Percentiles rank a stretch among this genome's conserved stretches.
phyloP scores from a whole-genome alignment of 2,329 filamentous ascomycete genomes.

The Colletotrichum spinosum region DNA sequence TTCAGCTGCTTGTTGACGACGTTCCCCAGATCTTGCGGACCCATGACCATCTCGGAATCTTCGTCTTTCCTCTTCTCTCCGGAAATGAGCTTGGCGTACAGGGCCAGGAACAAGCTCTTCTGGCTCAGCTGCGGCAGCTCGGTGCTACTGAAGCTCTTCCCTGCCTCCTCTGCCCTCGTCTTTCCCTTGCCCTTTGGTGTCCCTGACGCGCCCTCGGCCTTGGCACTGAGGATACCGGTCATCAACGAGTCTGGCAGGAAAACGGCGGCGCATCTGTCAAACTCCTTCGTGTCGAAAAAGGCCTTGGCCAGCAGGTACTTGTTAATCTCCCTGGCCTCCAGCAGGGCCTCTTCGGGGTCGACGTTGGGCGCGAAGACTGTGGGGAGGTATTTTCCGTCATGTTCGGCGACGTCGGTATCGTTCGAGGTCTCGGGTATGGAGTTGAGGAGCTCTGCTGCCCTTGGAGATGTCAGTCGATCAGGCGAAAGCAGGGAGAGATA shows the following conservation, averaged over 20 bases:
- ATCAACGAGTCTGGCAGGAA: conserved; percentile 86
- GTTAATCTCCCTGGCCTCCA: conserved; percentile 84
- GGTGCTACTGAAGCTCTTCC: conserved; percentile 40
- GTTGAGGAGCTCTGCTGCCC: conserved; percentile 93
- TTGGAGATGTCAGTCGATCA: conserved; percentile 52
- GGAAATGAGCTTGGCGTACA: conserved; percentile 93
- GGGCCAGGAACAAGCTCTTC: conserved; percentile 89
- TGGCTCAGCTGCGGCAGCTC: conserved; percentile 77
- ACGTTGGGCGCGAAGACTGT: conserved; percentile 65
- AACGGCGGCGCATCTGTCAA: conserved; percentile 90
- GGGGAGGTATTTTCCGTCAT: conserved; percentile 54
- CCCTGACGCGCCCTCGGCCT: conserved; percentile 51
- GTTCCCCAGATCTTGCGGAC: conserved; percentile 87
- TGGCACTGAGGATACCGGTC: conserved; percentile 71
- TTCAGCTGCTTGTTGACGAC: conserved; percentile 88
- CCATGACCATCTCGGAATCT: conserved; percentile 96
- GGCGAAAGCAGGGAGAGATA: background rate
- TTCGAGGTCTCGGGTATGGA: conserved; percentile 74
- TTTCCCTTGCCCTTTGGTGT: conserved; percentile 72
- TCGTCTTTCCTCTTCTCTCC: conserved; percentile 97
- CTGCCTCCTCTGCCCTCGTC: conserved; percentile 43
- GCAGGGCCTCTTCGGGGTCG: conserved; percentile 77
- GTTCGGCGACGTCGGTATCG: conserved; percentile 62
- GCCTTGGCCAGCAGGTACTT: conserved; percentile 92
- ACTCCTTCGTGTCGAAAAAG: conserved; percentile 95